phyloP scores from a whole-genome alignment of 257 asterid species.

The Apocynum venetum region DNA sequence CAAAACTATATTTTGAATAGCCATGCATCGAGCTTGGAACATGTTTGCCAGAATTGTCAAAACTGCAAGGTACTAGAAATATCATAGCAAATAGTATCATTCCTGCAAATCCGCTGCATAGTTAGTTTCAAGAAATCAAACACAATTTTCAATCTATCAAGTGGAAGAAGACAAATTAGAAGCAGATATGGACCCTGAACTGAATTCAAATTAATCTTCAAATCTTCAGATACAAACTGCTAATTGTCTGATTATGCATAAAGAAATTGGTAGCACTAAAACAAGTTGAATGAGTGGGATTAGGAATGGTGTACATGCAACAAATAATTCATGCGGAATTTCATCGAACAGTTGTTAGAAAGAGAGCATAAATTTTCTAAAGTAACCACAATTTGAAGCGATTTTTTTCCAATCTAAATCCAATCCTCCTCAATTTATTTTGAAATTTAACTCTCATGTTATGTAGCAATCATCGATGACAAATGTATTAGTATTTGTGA shows the following conservation, averaged over 20 bases:
- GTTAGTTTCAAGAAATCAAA: constrained; percentile 24
- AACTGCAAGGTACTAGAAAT: constrained; percentile 2
- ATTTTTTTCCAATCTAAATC: not conserved
- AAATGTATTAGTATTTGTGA: no score
- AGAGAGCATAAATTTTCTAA: no score
- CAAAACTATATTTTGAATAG: not conserved
- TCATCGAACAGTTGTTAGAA: not conserved
- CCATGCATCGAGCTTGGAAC: not conserved
- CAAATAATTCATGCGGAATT: constrained; percentile 4
- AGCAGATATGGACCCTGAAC: not conserved
- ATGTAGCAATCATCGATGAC: not conserved
- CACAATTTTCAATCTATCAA: constrained; percentile 23
- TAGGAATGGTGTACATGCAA: not conserved
- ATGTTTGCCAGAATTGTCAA: constrained; percentile 7
- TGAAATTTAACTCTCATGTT: constrained; percentile 10
- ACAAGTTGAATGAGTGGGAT: not conserved
- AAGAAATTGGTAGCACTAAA: no score
- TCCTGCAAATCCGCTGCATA: constrained; percentile 26
- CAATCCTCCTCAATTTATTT: not conserved
- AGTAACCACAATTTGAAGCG: not conserved
- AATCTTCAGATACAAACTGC: no score
- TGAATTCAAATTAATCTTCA: no score
- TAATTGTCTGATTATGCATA: no score
- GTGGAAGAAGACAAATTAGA: constrained; percentile 20
- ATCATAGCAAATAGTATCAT: not conserved